Base-by-base conservation (phyloP, 768 basidiomycete species). In the Boletus patriciae region DNA sequence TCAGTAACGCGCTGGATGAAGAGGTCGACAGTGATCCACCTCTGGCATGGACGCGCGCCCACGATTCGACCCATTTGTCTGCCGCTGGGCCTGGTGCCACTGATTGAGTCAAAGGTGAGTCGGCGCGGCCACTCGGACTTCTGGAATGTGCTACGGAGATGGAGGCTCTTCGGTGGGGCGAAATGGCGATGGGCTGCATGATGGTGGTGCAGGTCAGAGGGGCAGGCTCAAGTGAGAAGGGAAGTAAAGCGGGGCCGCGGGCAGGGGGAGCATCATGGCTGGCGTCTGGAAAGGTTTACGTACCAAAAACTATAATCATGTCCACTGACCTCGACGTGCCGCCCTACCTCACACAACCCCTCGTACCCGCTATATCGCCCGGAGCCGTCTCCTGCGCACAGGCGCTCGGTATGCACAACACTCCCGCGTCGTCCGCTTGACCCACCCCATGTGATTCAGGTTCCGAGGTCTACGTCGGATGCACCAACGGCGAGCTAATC, bases 401-500 rank as follows among this genome's bases (percentile, higher is more conserved):
- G 65, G 86, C 85, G 12, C 68, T 83, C 61, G 84, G 85, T 84
- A 57, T 49, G 76, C 63, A 46, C 21, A 29, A 4, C 2, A 27
- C 31, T 2, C 36, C 6, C 16, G 1, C 29, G 4, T 47, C 6
- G 21, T 46, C 53, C 5, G 27, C 36, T 44, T 60, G 6, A 59
- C 56, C 54, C 53, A 50, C 47, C 56, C 54, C 53, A 50, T 49
- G 19, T 19, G n/a, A 23, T 38, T 18, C 50, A 92, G 91, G 87
- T 33, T 85, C 86, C 41, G 94, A 97, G 65, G 82, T 96, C 25
- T 95, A 94, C 62, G 81, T 92, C 13, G 94, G 93, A 13, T 89
- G 88, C 58, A 84, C 86, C 21, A 92, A 94, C 57, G 93, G 94
- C 21, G 84, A 92, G 61, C 78, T 97, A 9, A 74, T 94, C 36